These are phyloP conservation scores for Musa beccarii DNA, from an alignment of 176 grass and related monocot genomes.

Conservation along the genomic window DNA sequence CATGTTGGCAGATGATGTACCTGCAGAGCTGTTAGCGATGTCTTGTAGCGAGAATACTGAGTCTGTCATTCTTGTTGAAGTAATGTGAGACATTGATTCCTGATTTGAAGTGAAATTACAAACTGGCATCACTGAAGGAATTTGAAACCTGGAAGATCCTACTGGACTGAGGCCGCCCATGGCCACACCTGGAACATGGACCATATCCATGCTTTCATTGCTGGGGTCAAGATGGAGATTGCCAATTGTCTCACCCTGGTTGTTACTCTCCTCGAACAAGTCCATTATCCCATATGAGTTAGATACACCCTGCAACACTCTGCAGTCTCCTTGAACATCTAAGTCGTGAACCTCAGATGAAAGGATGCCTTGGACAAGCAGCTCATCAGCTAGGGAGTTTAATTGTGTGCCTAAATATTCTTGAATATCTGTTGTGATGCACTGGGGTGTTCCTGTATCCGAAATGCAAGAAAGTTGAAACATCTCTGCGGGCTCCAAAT, in stretches of 20 bases:
- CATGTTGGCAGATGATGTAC: slow-evolving; percentile 71
- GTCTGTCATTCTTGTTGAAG: slow-evolving; percentile 34
- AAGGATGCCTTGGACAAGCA: no score
- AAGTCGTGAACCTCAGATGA: no score
- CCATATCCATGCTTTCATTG: slow-evolving; percentile 26
- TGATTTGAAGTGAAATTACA: slow-evolving; percentile 21
- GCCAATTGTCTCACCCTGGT: slow-evolving; percentile 30
- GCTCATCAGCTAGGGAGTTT: no score
- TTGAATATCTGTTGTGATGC: no score
- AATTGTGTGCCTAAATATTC: no score
- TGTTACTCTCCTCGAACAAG: slow-evolving; percentile 42
- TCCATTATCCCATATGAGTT: slow-evolving; percentile 57
- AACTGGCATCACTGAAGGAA: slow-evolving; percentile 6
- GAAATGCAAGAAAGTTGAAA: no score
- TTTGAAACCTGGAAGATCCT: slow-evolving; percentile 33
- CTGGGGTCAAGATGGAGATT: slow-evolving; percentile 34
- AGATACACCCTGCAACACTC: slow-evolving; percentile 39
- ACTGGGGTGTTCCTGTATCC: no score
- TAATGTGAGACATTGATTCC: slow-evolving; percentile 30
- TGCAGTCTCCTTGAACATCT: slow-evolving; percentile 18
- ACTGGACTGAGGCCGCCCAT: slow-evolving; percentile 26
- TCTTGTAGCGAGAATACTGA: slow-evolving; percentile 40
- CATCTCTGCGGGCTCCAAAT: no score
- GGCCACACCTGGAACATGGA: slow-evolving; percentile 28
- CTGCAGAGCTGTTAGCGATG: slow-evolving; percentile 39